These are phyloP conservation scores for Chlamydomonas sp. DNA, from an alignment of 139 green algal genomes.

Conservation along the genomic window DNA sequence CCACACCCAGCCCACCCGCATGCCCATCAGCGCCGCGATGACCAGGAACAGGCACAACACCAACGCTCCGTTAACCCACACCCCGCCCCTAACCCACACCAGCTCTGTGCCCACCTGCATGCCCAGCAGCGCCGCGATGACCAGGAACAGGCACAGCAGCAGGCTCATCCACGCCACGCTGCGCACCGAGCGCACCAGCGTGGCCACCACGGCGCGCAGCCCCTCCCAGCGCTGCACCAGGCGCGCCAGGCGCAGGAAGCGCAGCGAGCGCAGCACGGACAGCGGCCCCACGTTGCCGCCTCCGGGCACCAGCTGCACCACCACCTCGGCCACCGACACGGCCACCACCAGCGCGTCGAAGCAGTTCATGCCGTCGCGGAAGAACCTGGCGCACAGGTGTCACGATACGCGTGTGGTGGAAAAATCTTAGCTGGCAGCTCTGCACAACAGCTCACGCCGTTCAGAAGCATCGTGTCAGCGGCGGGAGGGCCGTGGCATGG, in stretches of 20 bases:
- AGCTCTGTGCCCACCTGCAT: constrained; percentile 6
- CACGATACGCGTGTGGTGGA: neutral
- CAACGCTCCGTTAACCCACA: neutral
- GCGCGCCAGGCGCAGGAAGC: constrained; percentile 15
- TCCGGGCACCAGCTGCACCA: neutral
- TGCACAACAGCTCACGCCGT: neutral
- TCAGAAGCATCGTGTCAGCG: neutral
- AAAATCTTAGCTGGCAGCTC: neutral
- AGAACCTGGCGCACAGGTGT: neutral
- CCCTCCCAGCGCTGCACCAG: constrained; percentile 9
- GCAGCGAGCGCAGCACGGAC: constrained; percentile 14
- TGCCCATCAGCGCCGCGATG: neutral
- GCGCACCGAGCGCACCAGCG: neutral
- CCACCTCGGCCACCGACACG: constrained; percentile 1
- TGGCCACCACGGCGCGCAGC: constrained; percentile 3
- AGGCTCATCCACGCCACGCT: constrained; percentile 10
- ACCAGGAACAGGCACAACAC: constrained; percentile 26
- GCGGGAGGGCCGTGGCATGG: too few species aligned
- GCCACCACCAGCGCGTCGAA: constrained; percentile 13
- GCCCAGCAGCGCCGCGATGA: constrained; percentile 4
- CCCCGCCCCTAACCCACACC: neutral
- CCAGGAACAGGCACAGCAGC: constrained; percentile 23
- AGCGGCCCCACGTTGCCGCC: neutral
- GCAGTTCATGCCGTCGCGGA: constrained; percentile 3
- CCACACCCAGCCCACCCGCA: neutral